Base-by-base conservation (phyloP, 2,329 filamentous ascomycete genomes). In the Myriosclerotinia duriaeana region DNA sequence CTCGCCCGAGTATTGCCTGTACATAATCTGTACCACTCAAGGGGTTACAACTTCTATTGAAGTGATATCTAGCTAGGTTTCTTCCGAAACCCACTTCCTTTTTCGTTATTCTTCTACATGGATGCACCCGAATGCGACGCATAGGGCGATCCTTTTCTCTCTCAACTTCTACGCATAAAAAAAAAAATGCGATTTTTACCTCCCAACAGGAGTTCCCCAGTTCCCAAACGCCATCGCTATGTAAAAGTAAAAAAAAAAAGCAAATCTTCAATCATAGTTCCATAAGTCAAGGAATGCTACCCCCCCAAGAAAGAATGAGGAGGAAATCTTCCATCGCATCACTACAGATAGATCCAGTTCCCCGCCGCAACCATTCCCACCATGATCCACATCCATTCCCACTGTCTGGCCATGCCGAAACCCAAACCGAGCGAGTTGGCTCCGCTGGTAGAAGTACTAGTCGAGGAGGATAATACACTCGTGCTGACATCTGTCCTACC, bases 401-500 rank as follows among this genome's bases (percentile, higher is more conserved):
- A 50, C 50, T 26, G 50, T 8, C 7, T 61, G 44, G 44, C 20
- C 61, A 48, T n/a, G 11, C 7, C 44, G 11, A 20, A 38, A 15
- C 38, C 61, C 26, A 53, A 44, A 3, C 26, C 68, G 9, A 36
- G 59, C 61, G 65, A 68, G 8, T 62, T 70, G 12, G 52, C 58
- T 9, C 50, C 58, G 17, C 64, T 66, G 26, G 6, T 63, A 20
- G 50, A n/a, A 46, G 14, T 38, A 46, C 38, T 52, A 17, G 34
- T n/a, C 8, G n/a, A 38, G 20, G n/a, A 38, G 20, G 58, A 72
- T 65, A 76, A 67, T 53, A 70, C 30, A 4, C 64, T 69, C 5
- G 71, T 72, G 26, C 66, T 71, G 2, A 75, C 69, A 52, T 15
- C 67, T 14, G 72, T 74, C 11, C 74, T 65, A 7, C 74, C 74